A percentile compares a stretch with the other conserved stretches of the same genome.
These are phyloP conservation scores for Sporobolomyces pararoseus DNA, from an alignment of 768 basidiomycete species.

Conservation along the genomic window DNA sequence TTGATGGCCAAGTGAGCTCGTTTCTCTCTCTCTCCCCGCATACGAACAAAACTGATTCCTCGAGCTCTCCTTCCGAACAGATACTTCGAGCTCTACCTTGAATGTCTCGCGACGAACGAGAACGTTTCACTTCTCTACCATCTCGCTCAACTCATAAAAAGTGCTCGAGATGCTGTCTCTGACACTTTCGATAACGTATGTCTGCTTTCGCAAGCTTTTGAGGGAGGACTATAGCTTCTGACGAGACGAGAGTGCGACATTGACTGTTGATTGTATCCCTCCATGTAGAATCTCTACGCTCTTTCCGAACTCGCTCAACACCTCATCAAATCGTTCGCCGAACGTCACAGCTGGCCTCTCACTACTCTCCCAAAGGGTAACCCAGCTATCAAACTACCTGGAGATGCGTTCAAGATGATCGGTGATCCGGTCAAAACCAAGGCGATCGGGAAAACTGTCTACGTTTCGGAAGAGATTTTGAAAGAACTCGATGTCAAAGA, in stretches of 20 bases:
- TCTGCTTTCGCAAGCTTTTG: neutral
- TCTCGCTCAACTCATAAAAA: conserved; percentile 76
- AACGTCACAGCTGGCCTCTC: conserved; percentile 67
- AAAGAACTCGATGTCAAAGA: conserved; percentile 55
- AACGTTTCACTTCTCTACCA: conserved; percentile 79
- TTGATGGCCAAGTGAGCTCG: conserved; percentile 72
- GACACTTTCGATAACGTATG: conserved; percentile 66
- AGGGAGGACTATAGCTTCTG: neutral
- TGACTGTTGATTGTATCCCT: neutral
- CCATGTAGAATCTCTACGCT: conserved; percentile 67
- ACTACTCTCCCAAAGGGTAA: conserved; percentile 70
- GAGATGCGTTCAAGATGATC: conserved; percentile 72
- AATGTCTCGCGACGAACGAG: conserved; percentile 69
- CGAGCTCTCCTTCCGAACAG: conserved; percentile 61
- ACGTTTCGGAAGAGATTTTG: conserved; percentile 62
- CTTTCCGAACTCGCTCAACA: conserved; percentile 85
- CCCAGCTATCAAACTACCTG: conserved; percentile 61
- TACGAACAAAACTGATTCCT: neutral
- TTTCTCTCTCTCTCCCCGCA: neutral
- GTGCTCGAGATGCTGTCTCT: conserved; percentile 72
- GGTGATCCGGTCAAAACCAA: conserved; percentile 58
- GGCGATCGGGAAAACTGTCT: conserved; percentile 57
- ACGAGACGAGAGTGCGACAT: neutral
- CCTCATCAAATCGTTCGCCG: conserved; percentile 67
- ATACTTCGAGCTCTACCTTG: conserved; percentile 62